A percentile compares a stretch with the other conserved stretches of the same genome.
These are phyloP conservation scores for Daedalea quercina DNA, from an alignment of 768 basidiomycete genomes.

Conservation along the genomic window DNA sequence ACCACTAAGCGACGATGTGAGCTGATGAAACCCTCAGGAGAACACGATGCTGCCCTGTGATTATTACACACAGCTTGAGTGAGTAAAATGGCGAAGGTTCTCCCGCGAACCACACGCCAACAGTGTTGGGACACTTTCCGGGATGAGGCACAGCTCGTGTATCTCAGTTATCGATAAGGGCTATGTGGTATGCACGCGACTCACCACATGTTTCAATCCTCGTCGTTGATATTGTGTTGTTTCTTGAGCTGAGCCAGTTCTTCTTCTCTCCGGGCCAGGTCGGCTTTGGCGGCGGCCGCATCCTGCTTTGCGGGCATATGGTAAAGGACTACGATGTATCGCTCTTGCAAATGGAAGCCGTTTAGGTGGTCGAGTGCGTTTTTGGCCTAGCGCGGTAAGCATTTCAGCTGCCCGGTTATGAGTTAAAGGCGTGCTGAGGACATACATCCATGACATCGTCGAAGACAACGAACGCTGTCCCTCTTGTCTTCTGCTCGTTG, in stretches of 20 bases:
- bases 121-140: too few relatives aligned
- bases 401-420: not conserved
- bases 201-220: slow-evolving; percentile 37
- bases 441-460: slow-evolving; percentile 94
- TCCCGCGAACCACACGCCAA: too few relatives aligned
- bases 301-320: slow-evolving; percentile 98
- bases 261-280: slow-evolving; percentile 86
- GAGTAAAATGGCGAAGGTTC: too few relatives aligned
- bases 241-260: slow-evolving; percentile 83
- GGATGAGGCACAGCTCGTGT: too few relatives aligned
- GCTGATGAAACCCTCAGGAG: too few relatives aligned
- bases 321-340: slow-evolving; percentile 96
- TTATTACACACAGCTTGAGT: too few relatives aligned
- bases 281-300: slow-evolving; percentile 88
- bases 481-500: slow-evolving; percentile 86
- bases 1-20: too few relatives aligned
- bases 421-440: slow-evolving; percentile 3
- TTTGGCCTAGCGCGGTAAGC: slow-evolving; percentile 58
- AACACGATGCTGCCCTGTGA: too few relatives aligned
- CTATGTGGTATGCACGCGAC: not conserved
- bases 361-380: slow-evolving; percentile 95
- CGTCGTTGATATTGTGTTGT: slow-evolving; percentile 73
- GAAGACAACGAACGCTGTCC: slow-evolving; percentile 95
- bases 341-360: slow-evolving; percentile 96
- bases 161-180: too few relatives aligned